Conservation (phyloP, 2,329 filamentous ascomycete genomes). For the Colletotrichum magnum region DNA sequence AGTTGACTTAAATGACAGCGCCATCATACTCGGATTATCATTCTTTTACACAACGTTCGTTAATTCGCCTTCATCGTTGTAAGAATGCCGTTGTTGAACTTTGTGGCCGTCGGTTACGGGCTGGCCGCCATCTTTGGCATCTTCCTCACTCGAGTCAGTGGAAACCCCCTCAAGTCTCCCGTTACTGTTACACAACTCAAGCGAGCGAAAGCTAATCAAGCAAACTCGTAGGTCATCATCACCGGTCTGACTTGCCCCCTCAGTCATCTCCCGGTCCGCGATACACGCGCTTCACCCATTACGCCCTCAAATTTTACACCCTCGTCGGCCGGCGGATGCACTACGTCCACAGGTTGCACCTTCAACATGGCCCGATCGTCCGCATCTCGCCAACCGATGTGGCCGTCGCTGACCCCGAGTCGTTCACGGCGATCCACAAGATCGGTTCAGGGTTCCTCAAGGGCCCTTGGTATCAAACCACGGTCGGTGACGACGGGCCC, state of each 20-base stretch:
- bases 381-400: conserved; percentile 45
- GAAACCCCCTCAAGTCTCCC: not conserved
- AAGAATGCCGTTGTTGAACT: not conserved
- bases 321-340: conserved; percentile 46
- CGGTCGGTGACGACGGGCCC: conserved; percentile 36
- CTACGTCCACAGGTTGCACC: conserved; percentile 70
- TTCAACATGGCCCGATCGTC: conserved; percentile 56
- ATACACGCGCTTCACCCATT: conserved; percentile 18
- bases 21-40: no score
- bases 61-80: not conserved
- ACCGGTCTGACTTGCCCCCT: conserved; percentile 27
- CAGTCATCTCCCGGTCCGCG: conserved; percentile 19
- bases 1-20: no score
- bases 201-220: accelerated
- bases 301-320: conserved; percentile 47
- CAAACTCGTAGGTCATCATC: not conserved
- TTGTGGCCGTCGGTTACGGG: not conserved
- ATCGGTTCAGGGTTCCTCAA: conserved; percentile 46
- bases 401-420: conserved; percentile 42
- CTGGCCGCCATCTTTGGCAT: conserved; percentile 2
- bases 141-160: conserved; percentile 10
- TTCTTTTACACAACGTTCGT: not conserved
- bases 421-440: conserved; percentile 51
- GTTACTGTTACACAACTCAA: not conserved
- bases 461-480: conserved; percentile 42